Evolutionary conservation across 2,329 filamentous ascomycete genomes (phyloP).

Genomic region (Dissoconium aciculare): DNA sequence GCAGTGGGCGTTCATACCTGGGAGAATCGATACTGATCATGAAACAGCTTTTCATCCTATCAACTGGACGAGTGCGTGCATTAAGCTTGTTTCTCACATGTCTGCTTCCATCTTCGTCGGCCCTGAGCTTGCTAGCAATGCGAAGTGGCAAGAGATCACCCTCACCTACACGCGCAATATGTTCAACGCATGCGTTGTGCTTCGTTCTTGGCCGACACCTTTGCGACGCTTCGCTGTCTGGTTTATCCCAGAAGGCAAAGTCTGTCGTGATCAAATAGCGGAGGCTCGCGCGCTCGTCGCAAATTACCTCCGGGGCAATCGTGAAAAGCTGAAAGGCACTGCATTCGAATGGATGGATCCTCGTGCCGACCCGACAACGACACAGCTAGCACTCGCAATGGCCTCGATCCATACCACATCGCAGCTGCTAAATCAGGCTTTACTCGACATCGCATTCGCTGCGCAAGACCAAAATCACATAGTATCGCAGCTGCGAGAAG

Average conservation of each 20-base stretch:
- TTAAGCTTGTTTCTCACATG: constrained; percentile 1
- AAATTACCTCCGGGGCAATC: not conserved
- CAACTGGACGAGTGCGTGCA: constrained; percentile 1
- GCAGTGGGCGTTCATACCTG: too few relatives aligned
- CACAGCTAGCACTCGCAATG: not conserved
- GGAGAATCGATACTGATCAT: too few relatives aligned
- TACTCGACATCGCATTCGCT: not conserved
- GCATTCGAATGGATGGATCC: not conserved
- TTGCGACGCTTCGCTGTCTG: not conserved
- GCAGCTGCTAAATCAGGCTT: constrained; percentile 1
- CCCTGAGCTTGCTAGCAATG: not conserved
- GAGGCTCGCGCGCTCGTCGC: constrained; percentile 1
- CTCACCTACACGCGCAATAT: not conserved
- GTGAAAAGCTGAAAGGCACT: not conserved
- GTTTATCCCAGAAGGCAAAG: not conserved
- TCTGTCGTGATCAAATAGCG: not conserved
- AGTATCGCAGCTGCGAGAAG: not conserved
- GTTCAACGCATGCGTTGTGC: constrained; percentile 1
- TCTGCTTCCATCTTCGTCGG: not conserved
- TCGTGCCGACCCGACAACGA: not conserved
- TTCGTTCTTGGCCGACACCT: not conserved
- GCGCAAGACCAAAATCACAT: not conserved
- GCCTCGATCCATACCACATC: constrained; percentile 1
- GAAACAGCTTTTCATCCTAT: not conserved
- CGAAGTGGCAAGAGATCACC: constrained; percentile 1